A percentile compares a stretch with the other conserved stretches of the same genome.
These are phyloP conservation scores for Reutealis trisperma DNA, from an alignment of 345 rosid genomes.

Conservation along the genomic window DNA sequence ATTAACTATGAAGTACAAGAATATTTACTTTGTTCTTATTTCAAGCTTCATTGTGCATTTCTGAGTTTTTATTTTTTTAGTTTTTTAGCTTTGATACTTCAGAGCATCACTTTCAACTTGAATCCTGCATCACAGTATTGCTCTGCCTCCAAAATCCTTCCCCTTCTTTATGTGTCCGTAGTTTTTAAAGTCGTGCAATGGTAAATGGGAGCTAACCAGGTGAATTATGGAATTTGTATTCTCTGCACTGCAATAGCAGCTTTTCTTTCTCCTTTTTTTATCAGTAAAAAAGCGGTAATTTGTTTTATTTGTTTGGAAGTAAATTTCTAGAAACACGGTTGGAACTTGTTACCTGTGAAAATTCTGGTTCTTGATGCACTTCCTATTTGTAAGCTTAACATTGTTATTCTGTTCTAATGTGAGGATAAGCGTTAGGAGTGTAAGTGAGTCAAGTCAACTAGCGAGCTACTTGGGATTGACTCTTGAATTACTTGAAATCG, in stretches of 20 bases:
- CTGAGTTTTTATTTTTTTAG: background rate
- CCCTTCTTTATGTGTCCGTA: background rate
- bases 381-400: background rate
- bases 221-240: background rate
- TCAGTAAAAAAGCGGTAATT: background rate
- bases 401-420: background rate
- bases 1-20: background rate
- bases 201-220: background rate
- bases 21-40: background rate
- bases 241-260: background rate
- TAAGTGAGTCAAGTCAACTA: too few species aligned
- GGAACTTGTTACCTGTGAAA: background rate
- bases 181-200: background rate
- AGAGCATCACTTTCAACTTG: background rate
- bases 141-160: too few species aligned
- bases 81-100: background rate
- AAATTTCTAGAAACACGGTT: background rate
- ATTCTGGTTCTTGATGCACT: background rate
- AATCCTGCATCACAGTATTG: too few species aligned
- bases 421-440: too few species aligned
- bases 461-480: too few species aligned
- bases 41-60: background rate
- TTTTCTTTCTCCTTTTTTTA: background rate
- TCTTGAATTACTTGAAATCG: too few species aligned
- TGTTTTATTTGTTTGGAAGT: background rate